phyloP scores from a whole-genome alignment of 768 basidiomycete genomes.

The Cantharellus cinnabarinus region DNA sequence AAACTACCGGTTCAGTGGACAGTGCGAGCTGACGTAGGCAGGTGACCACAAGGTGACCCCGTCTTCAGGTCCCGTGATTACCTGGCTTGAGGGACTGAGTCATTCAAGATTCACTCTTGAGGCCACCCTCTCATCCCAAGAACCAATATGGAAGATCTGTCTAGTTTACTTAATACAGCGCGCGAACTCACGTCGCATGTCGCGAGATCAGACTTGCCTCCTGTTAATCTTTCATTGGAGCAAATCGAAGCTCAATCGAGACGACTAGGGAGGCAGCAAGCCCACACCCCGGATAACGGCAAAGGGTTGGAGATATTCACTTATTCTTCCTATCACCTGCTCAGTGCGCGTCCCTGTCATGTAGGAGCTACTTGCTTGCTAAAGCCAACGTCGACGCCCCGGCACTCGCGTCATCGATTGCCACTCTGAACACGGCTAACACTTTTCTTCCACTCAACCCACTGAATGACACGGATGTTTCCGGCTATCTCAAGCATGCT shows the following conservation, averaged over 20 bases:
- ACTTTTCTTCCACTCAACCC: slow-evolving; percentile 84
- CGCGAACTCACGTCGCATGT: slow-evolving; percentile 56
- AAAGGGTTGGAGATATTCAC: slow-evolving; percentile 39
- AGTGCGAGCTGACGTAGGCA: not conserved
- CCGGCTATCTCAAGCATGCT: slow-evolving; percentile 84
- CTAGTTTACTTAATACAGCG: slow-evolving; percentile 12
- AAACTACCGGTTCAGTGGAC: not conserved
- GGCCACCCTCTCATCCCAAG: not conserved
- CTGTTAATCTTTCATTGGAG: slow-evolving; percentile 75
- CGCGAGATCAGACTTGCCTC: slow-evolving; percentile 61
- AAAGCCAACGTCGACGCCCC: slow-evolving; percentile 87
- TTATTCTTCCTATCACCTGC: not conserved
- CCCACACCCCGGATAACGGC: slow-evolving; percentile 36
- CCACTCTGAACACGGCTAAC: slow-evolving; percentile 55
- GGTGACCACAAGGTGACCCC: not conserved
- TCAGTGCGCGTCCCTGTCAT: not conserved
- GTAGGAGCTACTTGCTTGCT: slow-evolving; percentile 77
- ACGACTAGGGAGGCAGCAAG: slow-evolving; percentile 51
- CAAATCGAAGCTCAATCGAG: slow-evolving; percentile 90
- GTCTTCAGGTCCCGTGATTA: not conserved
- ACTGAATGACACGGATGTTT: slow-evolving; percentile 82
- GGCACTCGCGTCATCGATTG: slow-evolving; percentile 65
- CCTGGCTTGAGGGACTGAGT: not conserved
- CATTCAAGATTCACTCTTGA: not conserved
- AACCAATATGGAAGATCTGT: slow-evolving; percentile 9